Evolutionary conservation across 2,329 filamentous ascomycete species (phyloP).

Genomic region (Botrytis squamosa): DNA sequence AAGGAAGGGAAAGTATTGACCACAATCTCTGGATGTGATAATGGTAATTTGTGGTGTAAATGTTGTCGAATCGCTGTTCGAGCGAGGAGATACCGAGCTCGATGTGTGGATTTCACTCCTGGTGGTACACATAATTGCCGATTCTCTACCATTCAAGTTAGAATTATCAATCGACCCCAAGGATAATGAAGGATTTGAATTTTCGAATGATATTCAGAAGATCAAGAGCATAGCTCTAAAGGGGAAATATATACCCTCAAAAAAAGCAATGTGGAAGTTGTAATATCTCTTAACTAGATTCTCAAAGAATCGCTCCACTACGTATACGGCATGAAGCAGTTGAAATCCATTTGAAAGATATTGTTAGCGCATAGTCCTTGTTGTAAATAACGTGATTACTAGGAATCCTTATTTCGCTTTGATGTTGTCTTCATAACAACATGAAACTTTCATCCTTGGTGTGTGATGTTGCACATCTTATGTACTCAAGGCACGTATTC

Average conservation of each 20-base stretch:
- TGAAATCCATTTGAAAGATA: constrained; percentile 59
- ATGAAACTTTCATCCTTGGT: not conserved
- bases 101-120: constrained; percentile 37
- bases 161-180: constrained; percentile 13
- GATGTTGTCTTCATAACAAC: not conserved
- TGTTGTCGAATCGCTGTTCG: constrained; percentile 65
- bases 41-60: constrained; percentile 37
- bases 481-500: not conserved
- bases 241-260: constrained; percentile 41
- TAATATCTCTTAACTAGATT: constrained; percentile 62
- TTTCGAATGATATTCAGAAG: not conserved
- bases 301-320: constrained; percentile 64
- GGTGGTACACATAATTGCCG: constrained; percentile 55
- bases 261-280: constrained; percentile 70
- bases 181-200: not conserved
- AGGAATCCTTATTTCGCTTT: not conserved
- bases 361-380: constrained; percentile 25
- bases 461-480: not conserved
- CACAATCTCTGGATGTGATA: constrained; percentile 31
- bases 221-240: not conserved
- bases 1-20: constrained; percentile 48
- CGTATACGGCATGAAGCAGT: constrained; percentile 67
- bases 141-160: constrained; percentile 41
- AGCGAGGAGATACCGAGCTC: constrained; percentile 54
- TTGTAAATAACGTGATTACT: not conserved